Evolutionary conservation across 2,329 filamentous ascomycete species (phyloP), one percentile per base, ranked within the genome.

Genomic region (Phyllosticta ampelicida): DNA sequence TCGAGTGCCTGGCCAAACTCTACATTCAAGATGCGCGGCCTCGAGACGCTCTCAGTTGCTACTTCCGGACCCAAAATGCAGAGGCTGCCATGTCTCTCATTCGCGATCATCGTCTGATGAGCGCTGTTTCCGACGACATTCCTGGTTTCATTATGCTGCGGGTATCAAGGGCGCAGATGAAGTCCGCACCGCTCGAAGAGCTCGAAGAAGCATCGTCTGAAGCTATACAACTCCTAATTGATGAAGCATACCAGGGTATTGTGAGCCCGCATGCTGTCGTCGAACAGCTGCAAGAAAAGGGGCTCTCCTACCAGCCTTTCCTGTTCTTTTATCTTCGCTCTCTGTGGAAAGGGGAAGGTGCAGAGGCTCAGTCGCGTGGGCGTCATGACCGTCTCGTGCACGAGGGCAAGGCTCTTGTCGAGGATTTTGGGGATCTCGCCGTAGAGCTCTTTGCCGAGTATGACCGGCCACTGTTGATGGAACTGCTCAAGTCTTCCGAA

Each of bases 301-400:
- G 84, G 18, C 75, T 65, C 5, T 61, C 64, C 1, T 76, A 88
- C 54, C 77, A 84, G 54, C 77, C 89, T 0, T 96, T 95, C 67
- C 80, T 95, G 0, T 97, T 88, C 75, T 95, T 97, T 73, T 99
- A 99, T 70, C 80, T 99, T 21, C 85, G 87, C 11, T 85, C 86
- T 0, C 77, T 99, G 2, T 99, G 92, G 91, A 82, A 80, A 60
- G 90, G 89, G 0, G 82, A 89, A 60, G 82, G 81, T 9, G 80
- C 86, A 62, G 72, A 62, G 64, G 69, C 56, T 66, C 69, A 21
- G 68, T 58, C 36, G 57, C 61, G 57, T 28, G 64, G 69, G 19
- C 65, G 68, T 48, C 65, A 69, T 54, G 68, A 69, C 19, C 67
- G 80, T 56, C 66, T 82, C 29, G 77, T 76, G 3, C 77, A 75